Evolutionary conservation across 352 stramenopile genomes (phyloP), one percentile per base, ranked within the genome.

Genomic region (Pythium aquatile): DNA sequence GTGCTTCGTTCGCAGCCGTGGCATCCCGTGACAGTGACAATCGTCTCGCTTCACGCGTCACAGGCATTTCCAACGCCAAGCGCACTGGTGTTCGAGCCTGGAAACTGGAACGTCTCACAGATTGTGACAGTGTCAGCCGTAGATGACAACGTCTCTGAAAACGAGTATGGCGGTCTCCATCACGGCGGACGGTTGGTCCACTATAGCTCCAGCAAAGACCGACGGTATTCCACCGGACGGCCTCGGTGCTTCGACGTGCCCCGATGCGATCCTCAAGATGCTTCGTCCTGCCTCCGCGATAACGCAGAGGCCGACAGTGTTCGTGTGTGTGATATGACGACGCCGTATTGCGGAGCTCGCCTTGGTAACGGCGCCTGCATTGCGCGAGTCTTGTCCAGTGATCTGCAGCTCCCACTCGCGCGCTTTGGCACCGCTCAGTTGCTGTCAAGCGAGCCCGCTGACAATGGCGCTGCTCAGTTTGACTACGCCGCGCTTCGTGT

Each of bases 151-250:
- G 17, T 80, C 5, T 90, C 82, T 0, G 84, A 93, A 37, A 74
- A 72, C 17, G 84, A 91, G 58, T 86, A 77, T 39, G 73, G 79
- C 5, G 82, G 84, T 1, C 67, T 93, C 0, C 77, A 93, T 32
- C 74, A 58, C 39, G 84, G 84, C 10, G 84, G 84, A 0, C 55
- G 73, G 4, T 55, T 93, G 2, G 29, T 88, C 0, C 84, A 91
- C 47, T 87, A 77, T 53, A 77, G 73, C 0, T 65, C 69, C 17
- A 93, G 84, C 35, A 72, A 69, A 28, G 84, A 93, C 55, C 73
- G 80, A 10, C 68, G 82, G 11, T 93, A 93, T 42, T 74, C 86
- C 46, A 88, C 84, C 9, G 68, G 74, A 0, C 77, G 79, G 2
- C 84, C 82, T 2, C 61, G 62, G n/a, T 93, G 84, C 57, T 89